Percentiles rank a stretch among this genome's conserved stretches.
Evolutionary conservation across 768 basidiomycete genomes (phyloP).

Genomic region (Boletus fagicola): DNA sequence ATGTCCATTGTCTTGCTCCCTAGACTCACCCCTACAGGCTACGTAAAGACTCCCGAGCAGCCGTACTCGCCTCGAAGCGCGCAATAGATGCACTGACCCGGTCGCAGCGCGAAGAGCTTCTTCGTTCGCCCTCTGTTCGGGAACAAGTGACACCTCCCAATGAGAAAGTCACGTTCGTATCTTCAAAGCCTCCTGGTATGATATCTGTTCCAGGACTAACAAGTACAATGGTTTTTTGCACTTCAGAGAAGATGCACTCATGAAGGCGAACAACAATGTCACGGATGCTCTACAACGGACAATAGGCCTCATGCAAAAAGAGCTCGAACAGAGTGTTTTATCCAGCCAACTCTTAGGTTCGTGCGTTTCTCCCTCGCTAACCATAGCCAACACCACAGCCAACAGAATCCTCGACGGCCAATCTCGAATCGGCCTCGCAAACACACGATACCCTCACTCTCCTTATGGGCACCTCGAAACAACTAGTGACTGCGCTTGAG

Average conservation of each 20-base stretch:
- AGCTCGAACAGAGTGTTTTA: constrained; percentile 86
- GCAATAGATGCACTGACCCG: constrained; percentile 59
- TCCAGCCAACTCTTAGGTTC: constrained; percentile 82
- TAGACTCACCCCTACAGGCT: constrained; percentile 39
- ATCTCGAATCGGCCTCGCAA: constrained; percentile 68
- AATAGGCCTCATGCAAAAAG: constrained; percentile 82
- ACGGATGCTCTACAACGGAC: constrained; percentile 87
- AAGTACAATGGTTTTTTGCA: background rate
- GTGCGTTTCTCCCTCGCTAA: constrained; percentile 7
- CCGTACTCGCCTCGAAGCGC: constrained; percentile 71
- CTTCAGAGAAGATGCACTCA: constrained; percentile 75
- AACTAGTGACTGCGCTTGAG: constrained; percentile 84
- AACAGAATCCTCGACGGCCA: constrained; percentile 74
- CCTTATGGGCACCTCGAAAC: constrained; percentile 75
- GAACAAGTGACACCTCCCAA: constrained; percentile 43
- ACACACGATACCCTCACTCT: constrained; percentile 74
- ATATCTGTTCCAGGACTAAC: background rate
- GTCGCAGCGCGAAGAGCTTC: constrained; percentile 68
- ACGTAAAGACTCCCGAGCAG: constrained; percentile 61
- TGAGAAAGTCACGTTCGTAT: constrained; percentile 63
- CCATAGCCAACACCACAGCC: background rate
- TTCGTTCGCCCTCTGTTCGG: constrained; percentile 48
- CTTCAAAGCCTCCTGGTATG: background rate
- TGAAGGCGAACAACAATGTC: constrained; percentile 86
- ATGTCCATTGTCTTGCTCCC: background rate